Percentiles rank a stretch among this genome's conserved stretches.
Evolutionary conservation across 2,329 filamentous ascomycete genomes (phyloP).

Genomic region (Sporothrix protearum): DNA sequence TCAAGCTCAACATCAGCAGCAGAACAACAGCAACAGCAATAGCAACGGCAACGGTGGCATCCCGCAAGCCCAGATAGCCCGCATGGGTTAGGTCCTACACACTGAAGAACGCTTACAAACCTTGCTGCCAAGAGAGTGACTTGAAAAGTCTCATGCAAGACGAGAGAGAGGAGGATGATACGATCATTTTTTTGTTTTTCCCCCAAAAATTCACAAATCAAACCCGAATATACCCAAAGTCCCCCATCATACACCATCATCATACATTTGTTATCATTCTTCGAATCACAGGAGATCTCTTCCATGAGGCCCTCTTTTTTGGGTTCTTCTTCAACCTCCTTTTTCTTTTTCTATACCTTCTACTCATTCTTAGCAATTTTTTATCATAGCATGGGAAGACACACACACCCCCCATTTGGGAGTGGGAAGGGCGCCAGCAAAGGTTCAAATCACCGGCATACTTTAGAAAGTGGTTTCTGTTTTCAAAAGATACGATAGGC

Average conservation of each 20-base stretch:
- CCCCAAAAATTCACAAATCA: background rate
- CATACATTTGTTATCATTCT: background rate
- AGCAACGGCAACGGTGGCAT: background rate
- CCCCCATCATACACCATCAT: background rate
- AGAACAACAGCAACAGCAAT: background rate
- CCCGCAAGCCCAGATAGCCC: slow-evolving; percentile 23
- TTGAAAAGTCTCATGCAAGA: background rate
- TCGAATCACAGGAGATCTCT: background rate
- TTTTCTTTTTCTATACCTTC: background rate
- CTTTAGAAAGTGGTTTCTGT: background rate
- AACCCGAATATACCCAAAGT: background rate
- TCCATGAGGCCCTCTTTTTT: background rate
- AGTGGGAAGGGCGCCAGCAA: background rate
- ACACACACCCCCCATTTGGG: background rate
- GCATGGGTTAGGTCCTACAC: slow-evolving; percentile 13
- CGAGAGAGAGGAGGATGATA: background rate
- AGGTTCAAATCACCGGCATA: background rate
- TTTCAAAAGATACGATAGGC: background rate
- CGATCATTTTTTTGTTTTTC: background rate
- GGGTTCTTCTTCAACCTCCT: background rate
- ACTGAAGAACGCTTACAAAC: background rate
- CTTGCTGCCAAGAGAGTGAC: background rate
- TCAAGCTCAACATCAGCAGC: slow-evolving; percentile 28
- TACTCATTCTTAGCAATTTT: background rate
- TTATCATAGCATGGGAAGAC: slow-evolving; percentile 6